phyloP scores from a whole-genome alignment of 306 rosid genomes.

The Malus domestica region ASM211411v1 NC_041802.1:7002501-7003000 shows the following conservation, averaged over 20 bases:
- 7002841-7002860: neutral
- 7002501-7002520: neutral
- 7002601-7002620: neutral
- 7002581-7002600: neutral
- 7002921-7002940: conserved; percentile 53
- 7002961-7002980: conserved; percentile 51
- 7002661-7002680: neutral
- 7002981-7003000: conserved; percentile 65
- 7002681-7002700: neutral
- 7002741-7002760: conserved; percentile 63
- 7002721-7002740: conserved; percentile 31
- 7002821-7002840: conserved; percentile 43
- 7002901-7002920: conserved; percentile 12
- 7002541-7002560: neutral
- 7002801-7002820: conserved; percentile 68
- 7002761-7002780: conserved; percentile 69
- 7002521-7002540: neutral
- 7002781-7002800: conserved; percentile 72
- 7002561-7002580: neutral
- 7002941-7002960: conserved; percentile 51
- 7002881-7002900: neutral
- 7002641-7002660: neutral
- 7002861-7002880: neutral
- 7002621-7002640: neutral
- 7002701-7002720: neutral